A percentile compares a stretch with the other conserved stretches of the same genome.
These are phyloP conservation scores for Knoxia roxburghii DNA, from an alignment of 257 asterid species.

Conservation along the genomic window DNA sequence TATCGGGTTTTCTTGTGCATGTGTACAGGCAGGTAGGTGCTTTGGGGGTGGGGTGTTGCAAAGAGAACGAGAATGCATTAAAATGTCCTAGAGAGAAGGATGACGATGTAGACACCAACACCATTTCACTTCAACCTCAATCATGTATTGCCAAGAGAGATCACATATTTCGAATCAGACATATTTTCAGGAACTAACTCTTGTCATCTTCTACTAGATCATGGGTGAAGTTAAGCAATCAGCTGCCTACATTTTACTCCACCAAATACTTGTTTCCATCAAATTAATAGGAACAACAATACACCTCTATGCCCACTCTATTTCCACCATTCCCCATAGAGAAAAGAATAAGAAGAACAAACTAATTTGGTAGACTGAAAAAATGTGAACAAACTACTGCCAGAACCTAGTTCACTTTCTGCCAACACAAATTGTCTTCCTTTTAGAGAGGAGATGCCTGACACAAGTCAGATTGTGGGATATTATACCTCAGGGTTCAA, in stretches of 20 bases:
- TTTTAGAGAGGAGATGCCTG: background rate
- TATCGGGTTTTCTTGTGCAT: too few relatives aligned
- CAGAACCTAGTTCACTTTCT: background rate
- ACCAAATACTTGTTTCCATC: background rate
- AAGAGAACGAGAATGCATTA: too few relatives aligned
- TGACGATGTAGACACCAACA: background rate
- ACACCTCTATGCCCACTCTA: background rate
- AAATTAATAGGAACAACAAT: background rate
- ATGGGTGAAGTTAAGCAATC: background rate
- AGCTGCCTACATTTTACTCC: background rate
- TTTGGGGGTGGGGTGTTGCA: too few relatives aligned
- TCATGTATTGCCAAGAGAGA: background rate
- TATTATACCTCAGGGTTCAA: conserved; percentile 81
- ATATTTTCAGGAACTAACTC: background rate
- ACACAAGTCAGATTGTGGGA: background rate
- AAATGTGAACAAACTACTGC: background rate
- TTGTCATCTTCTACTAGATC: background rate
- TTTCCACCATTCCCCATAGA: background rate
- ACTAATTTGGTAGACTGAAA: background rate
- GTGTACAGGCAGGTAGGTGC: too few relatives aligned
- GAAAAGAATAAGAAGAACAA: background rate
- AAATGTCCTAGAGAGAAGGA: too few relatives aligned
- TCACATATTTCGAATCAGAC: background rate
- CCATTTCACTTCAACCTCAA: background rate
- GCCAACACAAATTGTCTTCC: background rate